Evolutionary conservation across 345 rosid species (phyloP).

Genomic region (Turnera subulata): DNA sequence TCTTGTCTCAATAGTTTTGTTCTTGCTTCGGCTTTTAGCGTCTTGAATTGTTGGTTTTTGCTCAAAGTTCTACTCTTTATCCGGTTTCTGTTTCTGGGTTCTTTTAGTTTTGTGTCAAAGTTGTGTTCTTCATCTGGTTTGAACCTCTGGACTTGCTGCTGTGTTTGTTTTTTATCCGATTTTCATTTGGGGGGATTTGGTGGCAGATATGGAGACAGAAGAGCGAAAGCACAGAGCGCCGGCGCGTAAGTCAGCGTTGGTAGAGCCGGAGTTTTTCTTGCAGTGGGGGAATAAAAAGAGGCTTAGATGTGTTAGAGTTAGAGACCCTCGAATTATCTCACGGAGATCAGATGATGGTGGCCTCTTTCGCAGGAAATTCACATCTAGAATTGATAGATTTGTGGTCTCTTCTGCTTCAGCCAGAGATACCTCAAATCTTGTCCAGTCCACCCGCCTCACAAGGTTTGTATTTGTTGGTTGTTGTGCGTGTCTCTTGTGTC

Average conservation of each 20-base stretch:
- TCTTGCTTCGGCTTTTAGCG: too few species aligned
- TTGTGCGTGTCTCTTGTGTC: not conserved
- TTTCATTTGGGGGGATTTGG: conserved; percentile 9
- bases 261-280: conserved; percentile 50
- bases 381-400: conserved; percentile 40
- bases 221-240: conserved; percentile 36
- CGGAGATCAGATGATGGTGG: conserved; percentile 41
- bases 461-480: conserved; percentile 38
- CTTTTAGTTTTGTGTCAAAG: not conserved
- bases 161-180: not conserved
- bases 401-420: conserved; percentile 28
- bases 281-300: conserved; percentile 80
- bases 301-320: conserved; percentile 70
- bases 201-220: conserved; percentile 43
- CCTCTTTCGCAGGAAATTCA: conserved; percentile 39
- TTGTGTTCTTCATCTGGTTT: not conserved
- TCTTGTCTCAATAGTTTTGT: too few species aligned
- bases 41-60: not conserved
- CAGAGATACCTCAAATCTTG: conserved; percentile 33
- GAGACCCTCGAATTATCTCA: conserved; percentile 46
- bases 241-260: conserved; percentile 1
- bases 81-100: not conserved
- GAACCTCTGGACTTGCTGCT: not conserved
- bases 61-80: not conserved
- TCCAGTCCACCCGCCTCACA: conserved; percentile 43